Base-by-base conservation (phyloP, 768 basidiomycete genomes). In the Candolleomyces eurysporus region DNA sequence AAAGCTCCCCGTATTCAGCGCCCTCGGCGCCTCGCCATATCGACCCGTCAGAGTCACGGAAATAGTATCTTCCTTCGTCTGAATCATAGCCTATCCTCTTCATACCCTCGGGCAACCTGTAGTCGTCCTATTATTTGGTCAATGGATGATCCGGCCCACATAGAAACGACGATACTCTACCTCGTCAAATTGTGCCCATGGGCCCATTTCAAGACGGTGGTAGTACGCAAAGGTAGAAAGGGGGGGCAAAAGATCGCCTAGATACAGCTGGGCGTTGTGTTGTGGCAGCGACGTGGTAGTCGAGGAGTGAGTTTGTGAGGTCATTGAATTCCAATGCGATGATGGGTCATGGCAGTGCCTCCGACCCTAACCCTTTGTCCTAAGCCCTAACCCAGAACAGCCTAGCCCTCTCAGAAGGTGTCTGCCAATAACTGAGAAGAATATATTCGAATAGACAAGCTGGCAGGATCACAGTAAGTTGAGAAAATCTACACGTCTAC, bases 1-100 rank as follows among this genome's bases (percentile, higher is more conserved):
- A 80, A 78, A 85, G 79, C 65, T 82, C 77, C 22, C 90, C 85
- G 64, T 81, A 90, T 68, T 85, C 75, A 39, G 85, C 81, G 22
- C 89, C 90, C 63, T 86, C 79, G 17, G 81, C 73, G n/a, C 84
- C 78, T 55, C 75, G 71, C 84, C 85, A 87, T 67, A 85, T 63
- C 72, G 69, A 73, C 10, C 90, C 89, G 51, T 79, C 80, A 14
- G 64, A 50, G 70, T 85, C 84, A 26, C 80, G 79, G 74, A 87
- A 92, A 68, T 81, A 80, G 75, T 92, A 91, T 52, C 81, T 76
- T 53, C 83, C 81, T 1, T 80, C 79, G 75, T 92, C 91, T 4
- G 86, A 76, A 73, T 93, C 91, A 68, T 92, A 92, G 11, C 90
- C 91, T 60, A 89, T 83, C 39, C 91, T 84, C 63, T 84, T 76